Base-by-base conservation (phyloP, 768 basidiomycete species). In the Psilocybe cubensis region DNA sequence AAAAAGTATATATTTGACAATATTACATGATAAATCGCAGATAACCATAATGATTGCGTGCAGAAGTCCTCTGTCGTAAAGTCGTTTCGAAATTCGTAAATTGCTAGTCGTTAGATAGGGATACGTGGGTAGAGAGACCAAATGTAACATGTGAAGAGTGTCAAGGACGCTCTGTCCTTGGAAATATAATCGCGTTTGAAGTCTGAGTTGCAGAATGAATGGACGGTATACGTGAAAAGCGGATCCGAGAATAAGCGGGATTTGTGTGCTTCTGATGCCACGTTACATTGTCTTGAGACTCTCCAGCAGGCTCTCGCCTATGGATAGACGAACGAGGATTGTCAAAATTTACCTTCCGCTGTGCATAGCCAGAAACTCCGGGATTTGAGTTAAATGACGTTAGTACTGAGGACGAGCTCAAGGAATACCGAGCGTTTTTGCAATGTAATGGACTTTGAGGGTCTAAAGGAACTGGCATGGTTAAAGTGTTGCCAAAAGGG, bases 321-420 rank as follows among this genome's bases (percentile, higher is more conserved):
- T 59, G 58, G 44, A 45, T 52, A 28, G 58, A 59, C 20, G 40
- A 20, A 18, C 58, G 58, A 43, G 54, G 46, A 12, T 23, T 40
- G 14, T 53, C 24, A 12, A 38, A 17, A 35, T 8, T 4, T 25
- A 40, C 18, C 20, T 14, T 18, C 2, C 28, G 14, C 14, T n/a
- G 41, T 27, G 27, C 43, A 31, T 42, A n/a, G n/a, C n/a, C 52
- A 5, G 24, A n/a, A 14, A 17, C 9, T 17, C n/a, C 9, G 8
- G 17, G 18, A 28, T 4, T 17, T 5, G 40, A 38, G 17, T 38
- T 28, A 23, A 54, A 46, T 29, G 42, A 50, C 24, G 47, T 40
- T 1, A 41, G 42, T 10, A 43, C 20, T 4, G 46, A 28, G n/a
- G 53, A 41, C 38, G 45, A 23, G 9, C 12, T 46, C 52, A 51